Percentiles rank a stretch among this genome's conserved stretches.
phyloP scores from a whole-genome alignment of 2,329 filamentous ascomycete genomes.

The Colletotrichum costaricense region DNA sequence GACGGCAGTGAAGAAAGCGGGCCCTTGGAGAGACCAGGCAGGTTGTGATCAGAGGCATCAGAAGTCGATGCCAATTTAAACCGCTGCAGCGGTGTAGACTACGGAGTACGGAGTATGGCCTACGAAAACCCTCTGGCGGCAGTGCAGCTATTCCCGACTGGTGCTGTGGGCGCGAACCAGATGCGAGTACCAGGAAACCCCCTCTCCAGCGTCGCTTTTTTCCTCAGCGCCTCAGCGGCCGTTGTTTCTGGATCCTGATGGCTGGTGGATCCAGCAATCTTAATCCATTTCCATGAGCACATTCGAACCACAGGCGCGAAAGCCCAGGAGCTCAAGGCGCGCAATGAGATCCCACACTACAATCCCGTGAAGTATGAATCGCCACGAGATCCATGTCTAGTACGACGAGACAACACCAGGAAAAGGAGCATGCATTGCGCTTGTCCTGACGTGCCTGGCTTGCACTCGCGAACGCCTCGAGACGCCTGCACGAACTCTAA shows the following conservation, averaged over 20 bases:
- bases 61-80: constrained; percentile 28
- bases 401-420: not conserved
- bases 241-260: constrained; percentile 8
- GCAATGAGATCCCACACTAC: not conserved
- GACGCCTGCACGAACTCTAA: not conserved
- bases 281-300: constrained; percentile 7
- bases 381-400: not conserved
- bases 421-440: constrained; percentile 9
- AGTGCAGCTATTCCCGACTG: constrained; percentile 6
- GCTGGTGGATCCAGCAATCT: constrained; percentile 27
- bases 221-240: constrained; percentile 22
- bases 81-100: not conserved
- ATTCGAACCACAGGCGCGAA: constrained; percentile 15
- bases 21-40: not conserved
- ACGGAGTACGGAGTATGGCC: not conserved
- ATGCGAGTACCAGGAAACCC: constrained; percentile 4
- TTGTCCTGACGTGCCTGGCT: not conserved
- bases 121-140: not conserved
- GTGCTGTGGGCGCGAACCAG: not conserved
- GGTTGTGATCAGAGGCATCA: not conserved
- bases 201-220: constrained; percentile 24
- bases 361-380: not conserved
- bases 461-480: not conserved
- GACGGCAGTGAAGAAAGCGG: constrained; percentile 3
- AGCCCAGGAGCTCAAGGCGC: constrained; percentile 14